A percentile compares a stretch with the other conserved stretches of the same genome.
These are phyloP conservation scores for Grigorovia humatica DNA, from an alignment of 805 yeast genomes.

Conservation along the genomic window DNA sequence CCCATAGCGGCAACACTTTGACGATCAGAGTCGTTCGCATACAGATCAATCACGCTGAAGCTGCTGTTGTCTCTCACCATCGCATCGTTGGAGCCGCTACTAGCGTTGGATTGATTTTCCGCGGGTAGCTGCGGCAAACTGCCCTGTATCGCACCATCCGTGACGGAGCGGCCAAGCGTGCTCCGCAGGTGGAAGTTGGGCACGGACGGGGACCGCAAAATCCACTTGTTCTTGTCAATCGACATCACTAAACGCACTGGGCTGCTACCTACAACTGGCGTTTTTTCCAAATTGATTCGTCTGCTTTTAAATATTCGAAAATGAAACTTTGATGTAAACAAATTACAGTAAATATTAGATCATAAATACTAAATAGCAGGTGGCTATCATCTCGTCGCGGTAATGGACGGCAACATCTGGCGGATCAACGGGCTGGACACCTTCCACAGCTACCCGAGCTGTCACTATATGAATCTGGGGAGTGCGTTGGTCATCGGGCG, in stretches of 20 bases:
- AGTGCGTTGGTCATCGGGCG: conserved; percentile 27
- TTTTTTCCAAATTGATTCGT: too few relatives aligned
- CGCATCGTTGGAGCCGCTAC: neutral
- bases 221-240: neutral
- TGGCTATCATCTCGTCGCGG: too few relatives aligned
- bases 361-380: too few relatives aligned
- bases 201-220: conserved; percentile 1
- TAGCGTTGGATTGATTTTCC: neutral
- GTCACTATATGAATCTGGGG: conserved; percentile 23
- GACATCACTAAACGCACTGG: neutral
- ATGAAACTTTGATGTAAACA: neutral
- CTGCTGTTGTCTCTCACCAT: conserved; percentile 18
- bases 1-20: neutral
- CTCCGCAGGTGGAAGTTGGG: conserved; percentile 11
- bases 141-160: neutral
- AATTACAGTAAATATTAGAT: too few relatives aligned
- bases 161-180: neutral
- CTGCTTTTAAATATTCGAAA: neutral
- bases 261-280: neutral
- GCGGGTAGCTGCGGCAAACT: neutral
- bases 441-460: conserved; percentile 13
- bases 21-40: conserved; percentile 21
- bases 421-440: neutral
- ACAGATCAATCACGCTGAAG: conserved; percentile 31
- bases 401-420: conserved; percentile 7